A percentile compares a stretch with the other conserved stretches of the same genome.
Conservation (phyloP, 2,329 filamentous ascomycete species). For the Xylariaceae sp. region DNA sequence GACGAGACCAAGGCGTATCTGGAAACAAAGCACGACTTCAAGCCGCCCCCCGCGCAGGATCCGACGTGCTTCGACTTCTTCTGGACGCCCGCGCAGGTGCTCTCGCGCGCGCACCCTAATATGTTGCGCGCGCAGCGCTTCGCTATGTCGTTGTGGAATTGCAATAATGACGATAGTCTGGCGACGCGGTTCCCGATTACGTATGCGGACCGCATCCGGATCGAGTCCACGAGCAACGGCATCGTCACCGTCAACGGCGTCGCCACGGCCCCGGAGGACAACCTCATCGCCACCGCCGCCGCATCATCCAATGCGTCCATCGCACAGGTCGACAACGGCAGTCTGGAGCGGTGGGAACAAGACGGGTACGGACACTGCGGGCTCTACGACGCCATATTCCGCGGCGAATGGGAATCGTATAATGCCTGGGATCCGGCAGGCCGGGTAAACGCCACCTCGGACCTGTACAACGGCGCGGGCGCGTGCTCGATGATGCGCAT, state of each 20-base stretch:
- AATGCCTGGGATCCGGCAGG: constrained; percentile 52
- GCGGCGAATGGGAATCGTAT: constrained; percentile 51
- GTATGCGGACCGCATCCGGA: constrained; percentile 65
- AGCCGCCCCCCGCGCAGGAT: constrained; percentile 54
- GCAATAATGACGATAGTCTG: constrained; percentile 49
- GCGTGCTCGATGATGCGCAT: constrained; percentile 55
- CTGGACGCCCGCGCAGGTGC: constrained; percentile 65
- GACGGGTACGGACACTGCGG: constrained; percentile 59
- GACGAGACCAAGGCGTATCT: constrained; percentile 55
- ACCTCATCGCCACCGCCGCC: constrained; percentile 30
- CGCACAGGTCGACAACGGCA: constrained; percentile 66
- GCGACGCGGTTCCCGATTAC: constrained; percentile 57
- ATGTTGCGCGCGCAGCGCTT: constrained; percentile 60
- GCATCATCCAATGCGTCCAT: constrained; percentile 46
- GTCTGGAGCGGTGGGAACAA: constrained; percentile 66
- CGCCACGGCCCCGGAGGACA: constrained; percentile 28
- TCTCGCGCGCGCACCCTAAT: constrained; percentile 60
- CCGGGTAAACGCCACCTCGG: constrained; percentile 48
- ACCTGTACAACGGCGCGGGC: constrained; percentile 54
- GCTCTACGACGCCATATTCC: constrained; percentile 50
- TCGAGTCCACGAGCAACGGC: constrained; percentile 47
- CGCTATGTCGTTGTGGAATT: constrained; percentile 62
- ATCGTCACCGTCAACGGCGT: constrained; percentile 30
- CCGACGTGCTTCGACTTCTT: constrained; percentile 69
- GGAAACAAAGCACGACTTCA: constrained; percentile 42